Evolutionary conservation across 257 asterid species (phyloP).

Genomic region (Solanum pennellii): DNA sequence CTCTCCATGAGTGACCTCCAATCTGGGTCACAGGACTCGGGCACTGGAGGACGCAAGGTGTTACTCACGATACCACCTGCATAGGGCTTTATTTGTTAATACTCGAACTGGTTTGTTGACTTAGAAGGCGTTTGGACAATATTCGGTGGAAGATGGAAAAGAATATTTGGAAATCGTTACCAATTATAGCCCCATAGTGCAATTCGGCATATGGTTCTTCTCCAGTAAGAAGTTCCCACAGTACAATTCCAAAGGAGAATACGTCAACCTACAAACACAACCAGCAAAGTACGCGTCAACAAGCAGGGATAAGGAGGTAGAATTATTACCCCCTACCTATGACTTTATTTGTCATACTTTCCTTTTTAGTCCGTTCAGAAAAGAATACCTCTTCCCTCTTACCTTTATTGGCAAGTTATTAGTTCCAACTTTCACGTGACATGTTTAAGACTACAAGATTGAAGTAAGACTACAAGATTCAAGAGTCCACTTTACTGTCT

Average conservation of each 20-base stretch:
- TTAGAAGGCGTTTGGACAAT: neutral
- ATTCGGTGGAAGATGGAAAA: neutral
- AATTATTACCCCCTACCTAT: neutral
- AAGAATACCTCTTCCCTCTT: neutral
- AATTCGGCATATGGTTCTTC: conserved; percentile 92
- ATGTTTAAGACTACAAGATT: neutral
- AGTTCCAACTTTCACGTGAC: neutral
- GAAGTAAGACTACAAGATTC: neutral
- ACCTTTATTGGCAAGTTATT: neutral
- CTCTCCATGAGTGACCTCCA: conserved; percentile 88
- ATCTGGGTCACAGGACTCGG: conserved; percentile 63
- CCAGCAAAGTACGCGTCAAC: neutral
- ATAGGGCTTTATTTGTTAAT: neutral
- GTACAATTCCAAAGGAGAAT: conserved; percentile 85
- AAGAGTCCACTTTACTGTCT: neutral
- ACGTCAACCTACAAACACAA: conserved; percentile 64
- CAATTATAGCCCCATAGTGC: conserved; percentile 96
- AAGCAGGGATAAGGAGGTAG: neutral
- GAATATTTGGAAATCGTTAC: conserved; percentile 16
- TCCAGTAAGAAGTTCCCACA: conserved; percentile 99
- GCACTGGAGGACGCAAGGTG: conserved; percentile 81
- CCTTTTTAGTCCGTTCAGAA: neutral
- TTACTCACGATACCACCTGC: conserved; percentile 96
- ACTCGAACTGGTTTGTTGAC: neutral
- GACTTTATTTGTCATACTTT: neutral